Conservation (phyloP, 129 eudicot genomes). For the Pseudognaphalium luteoalbum region DNA sequence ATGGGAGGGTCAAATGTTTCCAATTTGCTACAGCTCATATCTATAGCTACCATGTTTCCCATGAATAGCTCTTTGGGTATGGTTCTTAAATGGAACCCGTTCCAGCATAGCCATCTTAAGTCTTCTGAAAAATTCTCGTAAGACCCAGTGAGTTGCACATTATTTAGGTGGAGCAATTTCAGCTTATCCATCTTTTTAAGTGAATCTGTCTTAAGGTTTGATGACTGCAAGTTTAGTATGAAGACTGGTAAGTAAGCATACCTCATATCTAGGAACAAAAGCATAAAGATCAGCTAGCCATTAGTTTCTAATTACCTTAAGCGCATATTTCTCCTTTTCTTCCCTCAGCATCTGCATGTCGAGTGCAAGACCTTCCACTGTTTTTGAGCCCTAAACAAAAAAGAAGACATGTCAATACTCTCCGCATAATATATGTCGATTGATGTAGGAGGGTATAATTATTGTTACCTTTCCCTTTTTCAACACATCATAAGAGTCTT, state of each 20-base stretch:
- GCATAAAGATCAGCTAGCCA: too few relatives aligned
- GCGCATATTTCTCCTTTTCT: background rate
- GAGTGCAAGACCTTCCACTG: conserved; percentile 33
- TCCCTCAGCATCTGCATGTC: background rate
- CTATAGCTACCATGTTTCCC: conserved; percentile 32
- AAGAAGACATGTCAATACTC: too few relatives aligned
- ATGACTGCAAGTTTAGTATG: background rate
- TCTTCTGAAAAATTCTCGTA: conserved; percentile 18
- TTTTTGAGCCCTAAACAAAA: conserved; percentile 27
- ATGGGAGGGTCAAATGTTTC: background rate
- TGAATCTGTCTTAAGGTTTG: too few relatives aligned
- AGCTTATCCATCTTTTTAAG: conserved; percentile 25
- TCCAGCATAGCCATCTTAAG: conserved; percentile 37
- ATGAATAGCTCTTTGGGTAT: conserved; percentile 17
- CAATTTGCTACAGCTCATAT: conserved; percentile 31
- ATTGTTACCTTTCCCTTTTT: background rate
- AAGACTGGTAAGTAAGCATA: too few relatives aligned
- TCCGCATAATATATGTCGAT: too few relatives aligned
- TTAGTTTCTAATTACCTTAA: too few relatives aligned
- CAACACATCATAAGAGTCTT: background rate
- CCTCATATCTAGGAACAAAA: too few relatives aligned
- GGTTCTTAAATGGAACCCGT: background rate
- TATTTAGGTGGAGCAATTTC: conserved; percentile 25
- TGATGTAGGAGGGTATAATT: too few relatives aligned
- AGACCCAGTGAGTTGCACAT: conserved; percentile 12